A percentile compares a stretch with the other conserved stretches of the same genome.
Conservation (phyloP, 768 basidiomycete species). For the Asterophora parasitica region DNA sequence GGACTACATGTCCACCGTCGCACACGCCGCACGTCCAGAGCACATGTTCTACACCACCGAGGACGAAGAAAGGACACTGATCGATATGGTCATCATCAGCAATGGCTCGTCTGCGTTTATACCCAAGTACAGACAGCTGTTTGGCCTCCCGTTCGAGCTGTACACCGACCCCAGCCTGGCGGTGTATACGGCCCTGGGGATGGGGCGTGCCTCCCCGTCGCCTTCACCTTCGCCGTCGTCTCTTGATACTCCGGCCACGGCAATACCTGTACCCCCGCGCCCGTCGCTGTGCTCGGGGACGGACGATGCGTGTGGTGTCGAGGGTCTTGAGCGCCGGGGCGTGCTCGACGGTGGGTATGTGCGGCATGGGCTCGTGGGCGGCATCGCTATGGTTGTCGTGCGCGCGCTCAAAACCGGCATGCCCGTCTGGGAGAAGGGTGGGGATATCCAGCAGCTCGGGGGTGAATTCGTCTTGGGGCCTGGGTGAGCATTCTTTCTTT, state of each 20-base stretch:
- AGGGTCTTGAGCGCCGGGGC: neutral
- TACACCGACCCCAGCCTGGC: constrained; percentile 74
- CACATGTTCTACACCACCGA: constrained; percentile 30
- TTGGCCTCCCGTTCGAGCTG: constrained; percentile 64
- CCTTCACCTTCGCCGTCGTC: neutral
- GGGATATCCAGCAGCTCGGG: constrained; percentile 74
- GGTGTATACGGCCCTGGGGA: constrained; percentile 73
- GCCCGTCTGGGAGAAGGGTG: constrained; percentile 79
- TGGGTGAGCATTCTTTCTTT: constrained; percentile 30
- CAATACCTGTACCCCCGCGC: too few relatives aligned
- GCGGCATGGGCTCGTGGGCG: constrained; percentile 58
- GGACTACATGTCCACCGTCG: constrained; percentile 70
- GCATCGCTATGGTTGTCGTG: constrained; percentile 69
- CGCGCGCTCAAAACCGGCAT: constrained; percentile 70
- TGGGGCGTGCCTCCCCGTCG: constrained; percentile 34
- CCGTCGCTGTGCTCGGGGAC: too few relatives aligned
- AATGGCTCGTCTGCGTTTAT: constrained; percentile 78
- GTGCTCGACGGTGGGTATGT: constrained; percentile 44
- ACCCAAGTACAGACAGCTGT: constrained; percentile 72
- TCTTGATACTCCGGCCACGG: too few relatives aligned
- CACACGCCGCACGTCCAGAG: constrained; percentile 43
- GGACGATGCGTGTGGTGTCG: too few relatives aligned
- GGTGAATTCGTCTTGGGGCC: constrained; percentile 73
- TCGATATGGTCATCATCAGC: constrained; percentile 69
- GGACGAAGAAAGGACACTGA: constrained; percentile 21